Evolutionary conservation across 1,139 yeast species (phyloP), one percentile per base, ranked within the genome.

Genomic region (Blastobotrys indianensis): DNA sequence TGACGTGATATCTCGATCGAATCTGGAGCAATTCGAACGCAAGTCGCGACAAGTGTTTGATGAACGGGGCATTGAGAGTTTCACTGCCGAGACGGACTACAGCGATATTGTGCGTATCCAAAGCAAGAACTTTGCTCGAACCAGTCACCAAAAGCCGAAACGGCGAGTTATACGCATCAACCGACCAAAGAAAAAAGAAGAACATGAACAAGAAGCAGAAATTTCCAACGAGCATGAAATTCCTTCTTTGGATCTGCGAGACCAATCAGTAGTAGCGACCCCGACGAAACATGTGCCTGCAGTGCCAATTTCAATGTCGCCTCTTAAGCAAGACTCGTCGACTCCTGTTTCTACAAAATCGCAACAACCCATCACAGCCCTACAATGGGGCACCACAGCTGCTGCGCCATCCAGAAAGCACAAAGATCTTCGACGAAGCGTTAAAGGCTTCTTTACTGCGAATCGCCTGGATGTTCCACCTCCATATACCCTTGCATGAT

Each of bases 1-100:
- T 34, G 76, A 76, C 48, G 70, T 79, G 2, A 72, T 79, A n/a
- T 80, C 77, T 57, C 67, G 85, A 45, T 74, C 80, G 6, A 61
- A 60, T 44, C 47, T 61, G 36, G 65, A 61, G 20, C 46, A 53
- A 23, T 55, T 55, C 49, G 60, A 56, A 28, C 42, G 47, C 25
- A 38, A 39, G 6, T 54, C 56, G 48, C 50, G 41, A 37, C 50
- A 48, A 15, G 31, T 29, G 30, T n/a, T n/a, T n/a, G 37, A 39
- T 34, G 13, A 28, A 32, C 34, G 23, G 23, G 41, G 34, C 25
- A 41, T 53, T 11, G 56, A 54, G 34, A 50, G 51, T 16, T 42
- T 55, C 32, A 55, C 46, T 15, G 58, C 54, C 17, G 52, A 53
- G 12, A 58, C 53, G 13, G 62, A 60, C 41, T 50, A 58, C 20